These are phyloP conservation scores for Hypomyces rosellus DNA, from an alignment of 2,329 filamentous ascomycete species.

Conservation along the genomic window DNA sequence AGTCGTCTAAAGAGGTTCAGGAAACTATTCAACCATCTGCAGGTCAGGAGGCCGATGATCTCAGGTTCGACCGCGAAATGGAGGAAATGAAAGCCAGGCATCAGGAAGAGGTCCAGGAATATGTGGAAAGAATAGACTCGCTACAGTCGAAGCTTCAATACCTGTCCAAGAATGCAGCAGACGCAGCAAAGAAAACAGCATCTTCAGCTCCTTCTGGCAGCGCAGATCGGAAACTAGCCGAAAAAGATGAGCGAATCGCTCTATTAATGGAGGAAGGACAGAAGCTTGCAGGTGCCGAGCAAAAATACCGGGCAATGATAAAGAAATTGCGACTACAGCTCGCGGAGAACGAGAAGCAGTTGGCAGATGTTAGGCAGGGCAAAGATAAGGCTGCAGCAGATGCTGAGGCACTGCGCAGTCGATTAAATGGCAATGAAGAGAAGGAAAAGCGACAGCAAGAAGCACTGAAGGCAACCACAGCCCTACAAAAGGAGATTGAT, in stretches of 20 bases:
- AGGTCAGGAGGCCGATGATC: conserved; percentile 1
- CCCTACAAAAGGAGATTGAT: conserved; percentile 33
- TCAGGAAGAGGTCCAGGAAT: conserved; percentile 75
- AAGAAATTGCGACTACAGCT: conserved; percentile 70
- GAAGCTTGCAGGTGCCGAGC: conserved; percentile 76
- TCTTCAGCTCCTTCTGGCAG: conserved; percentile 58
- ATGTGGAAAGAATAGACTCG: conserved; percentile 86
- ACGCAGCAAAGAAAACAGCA: conserved; percentile 64
- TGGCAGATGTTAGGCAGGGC: conserved; percentile 52
- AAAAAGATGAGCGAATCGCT: conserved; percentile 87
- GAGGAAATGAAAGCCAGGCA: conserved; percentile 34
- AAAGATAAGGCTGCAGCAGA: conserved; percentile 54
- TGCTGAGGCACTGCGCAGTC: conserved; percentile 38
- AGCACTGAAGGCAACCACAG: conserved; percentile 48
- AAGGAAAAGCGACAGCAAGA: conserved; percentile 49
- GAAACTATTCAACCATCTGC: background rate
- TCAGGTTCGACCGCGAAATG: conserved; percentile 15
- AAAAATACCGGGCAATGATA: conserved; percentile 75
- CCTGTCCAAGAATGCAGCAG: conserved; percentile 70
- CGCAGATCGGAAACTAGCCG: conserved; percentile 70
- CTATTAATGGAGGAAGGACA: conserved; percentile 88
- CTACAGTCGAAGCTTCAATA: conserved; percentile 88
- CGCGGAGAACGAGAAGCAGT: conserved; percentile 57
- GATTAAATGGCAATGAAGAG: conserved; percentile 43
- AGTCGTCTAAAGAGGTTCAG: background rate